Evolutionary conservation across 441 rosid species (phyloP).

Genomic region (Pelargonium cotyledonis): DNA sequence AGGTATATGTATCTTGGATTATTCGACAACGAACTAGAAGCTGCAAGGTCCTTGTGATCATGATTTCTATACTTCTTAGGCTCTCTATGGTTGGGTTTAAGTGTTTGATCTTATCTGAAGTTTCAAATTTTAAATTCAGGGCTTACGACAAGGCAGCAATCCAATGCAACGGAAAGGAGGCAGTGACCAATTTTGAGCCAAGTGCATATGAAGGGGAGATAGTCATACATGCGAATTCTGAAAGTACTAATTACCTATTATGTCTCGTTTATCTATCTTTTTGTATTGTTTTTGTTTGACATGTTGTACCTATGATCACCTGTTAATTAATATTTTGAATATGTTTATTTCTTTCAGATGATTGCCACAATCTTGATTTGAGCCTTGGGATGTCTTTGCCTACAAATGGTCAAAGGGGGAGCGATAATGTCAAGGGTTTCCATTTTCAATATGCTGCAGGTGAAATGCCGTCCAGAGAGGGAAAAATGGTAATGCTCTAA

Average conservation of each 20-base stretch:
- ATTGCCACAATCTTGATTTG: constrained; percentile 47
- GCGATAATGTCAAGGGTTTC: constrained; percentile 12
- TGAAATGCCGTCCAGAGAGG: constrained; percentile 21
- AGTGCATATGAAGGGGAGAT: constrained; percentile 21
- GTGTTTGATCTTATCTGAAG: too few species aligned
- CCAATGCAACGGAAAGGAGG: constrained; percentile 36
- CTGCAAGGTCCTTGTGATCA: constrained; percentile 88
- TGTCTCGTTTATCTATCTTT: too few species aligned
- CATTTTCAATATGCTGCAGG: constrained; percentile 2
- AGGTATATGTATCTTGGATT: constrained; percentile 77
- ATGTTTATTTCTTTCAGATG: constrained; percentile 10
- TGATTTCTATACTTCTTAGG: constrained; percentile 46
- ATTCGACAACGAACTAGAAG: constrained; percentile 79
- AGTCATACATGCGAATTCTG: constrained; percentile 11
- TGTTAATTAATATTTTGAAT: not conserved
- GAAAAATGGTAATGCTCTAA: constrained; percentile 28
- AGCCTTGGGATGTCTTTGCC: constrained; percentile 45
- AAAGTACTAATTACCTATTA: constrained; percentile 18
- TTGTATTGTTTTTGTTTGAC: not conserved
- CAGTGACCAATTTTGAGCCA: constrained; percentile 9
- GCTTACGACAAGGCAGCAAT: constrained; percentile 94
- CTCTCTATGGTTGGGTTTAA: constrained; percentile 33
- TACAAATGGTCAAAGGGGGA: constrained; percentile 13
- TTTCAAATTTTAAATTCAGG: constrained; percentile 49
- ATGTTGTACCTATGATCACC: not conserved